Base-by-base conservation (phyloP, 2,329 filamentous ascomycete genomes). In the Xylariales sp. region DNA sequence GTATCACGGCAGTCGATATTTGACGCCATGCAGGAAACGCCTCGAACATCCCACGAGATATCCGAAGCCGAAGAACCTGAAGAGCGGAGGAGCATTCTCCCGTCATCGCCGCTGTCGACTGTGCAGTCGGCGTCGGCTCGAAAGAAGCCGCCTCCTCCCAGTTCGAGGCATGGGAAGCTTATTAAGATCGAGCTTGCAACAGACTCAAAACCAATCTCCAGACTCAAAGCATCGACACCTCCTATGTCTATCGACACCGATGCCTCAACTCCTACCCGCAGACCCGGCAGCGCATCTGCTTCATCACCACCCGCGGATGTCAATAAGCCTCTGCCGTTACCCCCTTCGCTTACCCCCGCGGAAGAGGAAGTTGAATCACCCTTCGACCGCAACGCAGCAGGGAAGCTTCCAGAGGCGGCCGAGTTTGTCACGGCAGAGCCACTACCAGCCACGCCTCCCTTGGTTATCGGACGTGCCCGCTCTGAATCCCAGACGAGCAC, bases 101-200 rank as follows among this genome's bases (percentile, higher is more conserved):
- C 47, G 24, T 13, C 49, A 35, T 54, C 56, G 21, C 45, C 49
- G n/a, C 41, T 52, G 16, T 42, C 51, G 6, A 46, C 49, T 6
- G 33, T 40, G 6, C 42, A 44, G 18, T 12, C 48, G 4, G 29
- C 54, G 33, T 42, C 55, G 15, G 52, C 55, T 36, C 56, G 65
- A 28, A 64, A 71, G 46, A 85, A 83, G 12, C 85, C 86, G 5
- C 83, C 84, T 6, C 85, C 85, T 16, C 72, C 72, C 10, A 88
- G 76, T 54, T 88, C 84, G 36, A 78, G 85, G 38, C 85, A 90
- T 62, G 88, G 88, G 5, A 90, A 84, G 59, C 71, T 82, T 14
- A 84, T 91, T 46, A 78, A 72, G 47, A 58, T 66, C 29, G 63
- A 72, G 51, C 48, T 66, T 42, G 63, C 62, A 37, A 56, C 69